Evolutionary conservation across 768 basidiomycete genomes (phyloP).

Genomic region (Naganishia onofrii): DNA sequence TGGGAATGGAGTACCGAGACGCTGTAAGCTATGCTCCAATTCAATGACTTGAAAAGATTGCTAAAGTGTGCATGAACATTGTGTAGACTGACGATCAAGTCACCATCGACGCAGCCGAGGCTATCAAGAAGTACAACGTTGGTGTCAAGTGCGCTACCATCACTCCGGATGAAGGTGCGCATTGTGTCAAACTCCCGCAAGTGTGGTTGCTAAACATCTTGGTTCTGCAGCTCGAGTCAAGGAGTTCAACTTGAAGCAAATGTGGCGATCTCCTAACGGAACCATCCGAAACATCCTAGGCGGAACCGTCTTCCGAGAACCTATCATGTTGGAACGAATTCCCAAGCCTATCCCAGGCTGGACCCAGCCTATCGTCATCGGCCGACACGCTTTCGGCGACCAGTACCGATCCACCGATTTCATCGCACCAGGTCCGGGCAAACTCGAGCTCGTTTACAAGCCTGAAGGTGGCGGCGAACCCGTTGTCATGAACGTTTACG

Average conservation of each 20-base stretch:
- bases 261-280: slow-evolving; percentile 98
- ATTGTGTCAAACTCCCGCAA: background rate
- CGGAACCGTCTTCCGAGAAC: slow-evolving; percentile 97
- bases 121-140: slow-evolving; percentile 88
- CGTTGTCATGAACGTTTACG: slow-evolving; percentile 77
- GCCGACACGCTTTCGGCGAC: slow-evolving; percentile 96
- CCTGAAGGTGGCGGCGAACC: slow-evolving; percentile 70
- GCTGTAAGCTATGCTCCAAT: slow-evolving; percentile 57
- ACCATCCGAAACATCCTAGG: slow-evolving; percentile 98
- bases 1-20: slow-evolving; percentile 92
- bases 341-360: slow-evolving; percentile 95
- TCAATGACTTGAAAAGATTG: background rate
- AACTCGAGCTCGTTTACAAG: slow-evolving; percentile 85
- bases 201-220: background rate
- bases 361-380: slow-evolving; percentile 93
- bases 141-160: slow-evolving; percentile 99
- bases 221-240: background rate
- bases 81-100: slow-evolving; percentile 84
- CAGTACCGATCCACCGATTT: slow-evolving; percentile 95
- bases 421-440: slow-evolving; percentile 85
- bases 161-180: slow-evolving; percentile 80
- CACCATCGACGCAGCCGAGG: slow-evolving; percentile 88
- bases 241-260: slow-evolving; percentile 97
- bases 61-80: too few species aligned
- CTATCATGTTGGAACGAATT: slow-evolving; percentile 85